Conservation (phyloP, 2,329 filamentous ascomycete genomes). For the Fusarium veterinarium region DNA sequence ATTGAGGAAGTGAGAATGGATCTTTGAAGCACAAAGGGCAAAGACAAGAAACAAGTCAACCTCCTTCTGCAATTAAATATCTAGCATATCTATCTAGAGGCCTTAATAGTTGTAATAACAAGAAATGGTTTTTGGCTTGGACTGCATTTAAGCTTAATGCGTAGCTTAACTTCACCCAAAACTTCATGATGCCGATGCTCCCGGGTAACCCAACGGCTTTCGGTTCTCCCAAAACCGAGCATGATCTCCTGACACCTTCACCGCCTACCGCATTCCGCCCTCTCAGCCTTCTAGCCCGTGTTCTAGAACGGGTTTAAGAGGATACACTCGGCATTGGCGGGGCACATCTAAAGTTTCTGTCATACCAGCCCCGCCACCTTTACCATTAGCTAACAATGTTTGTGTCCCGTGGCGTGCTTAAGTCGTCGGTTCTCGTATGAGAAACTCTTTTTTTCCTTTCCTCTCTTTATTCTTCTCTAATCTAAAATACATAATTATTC, state of each 20-base stretch:
- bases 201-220: conserved; percentile 18
- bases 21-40: too few species aligned
- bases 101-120: not conserved
- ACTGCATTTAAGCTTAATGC: conserved; percentile 20
- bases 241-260: not conserved
- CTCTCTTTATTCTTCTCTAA: not conserved
- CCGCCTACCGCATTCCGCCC: conserved; percentile 16
- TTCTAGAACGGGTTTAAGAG: conserved; percentile 32
- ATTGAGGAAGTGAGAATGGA: too few species aligned
- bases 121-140: not conserved
- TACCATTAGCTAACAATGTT: conserved; percentile 24
- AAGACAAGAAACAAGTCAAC: too few species aligned
- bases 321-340: conserved; percentile 49
- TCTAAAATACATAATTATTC: not conserved
- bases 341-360: conserved; percentile 35
- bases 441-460: conserved; percentile 1
- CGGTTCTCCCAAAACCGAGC: not conserved
- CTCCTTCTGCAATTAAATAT: not conserved
- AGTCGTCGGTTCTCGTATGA: conserved; percentile 29
- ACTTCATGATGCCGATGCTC: conserved; percentile 7
- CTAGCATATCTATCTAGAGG: not conserved
- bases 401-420: conserved; percentile 44
- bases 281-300: conserved; percentile 10
- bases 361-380: conserved; percentile 27
- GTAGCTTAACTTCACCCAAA: conserved; percentile 1